Evolutionary conservation across 2,329 filamentous ascomycete genomes (phyloP).

Genomic region (Fusarium hostae): DNA sequence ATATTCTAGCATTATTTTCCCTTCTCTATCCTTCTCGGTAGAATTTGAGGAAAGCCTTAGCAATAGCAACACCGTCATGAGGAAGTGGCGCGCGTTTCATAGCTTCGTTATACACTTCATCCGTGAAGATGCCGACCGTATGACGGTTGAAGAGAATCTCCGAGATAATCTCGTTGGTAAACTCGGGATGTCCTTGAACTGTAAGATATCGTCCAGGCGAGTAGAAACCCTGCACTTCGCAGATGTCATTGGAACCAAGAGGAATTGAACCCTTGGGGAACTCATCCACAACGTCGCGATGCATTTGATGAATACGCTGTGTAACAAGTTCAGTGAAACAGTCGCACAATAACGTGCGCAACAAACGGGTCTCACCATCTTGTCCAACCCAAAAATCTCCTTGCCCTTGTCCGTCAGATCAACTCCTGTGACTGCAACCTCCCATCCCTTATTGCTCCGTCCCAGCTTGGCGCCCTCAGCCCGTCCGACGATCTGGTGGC

Average conservation of each 20-base stretch:
- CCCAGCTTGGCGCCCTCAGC: conserved; percentile 54
- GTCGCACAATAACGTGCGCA: conserved; percentile 62
- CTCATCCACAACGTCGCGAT: conserved; percentile 56
- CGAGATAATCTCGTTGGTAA: conserved; percentile 53
- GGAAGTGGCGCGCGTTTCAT: conserved; percentile 71
- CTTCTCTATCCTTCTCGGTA: conserved; percentile 63
- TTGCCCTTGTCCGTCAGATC: conserved; percentile 54
- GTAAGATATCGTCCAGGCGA: conserved; percentile 52
- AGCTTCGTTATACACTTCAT: conserved; percentile 75
- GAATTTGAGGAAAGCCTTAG: conserved; percentile 80
- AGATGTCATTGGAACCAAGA: conserved; percentile 55
- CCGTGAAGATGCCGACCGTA: conserved; percentile 73
- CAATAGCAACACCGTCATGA: conserved; percentile 85
- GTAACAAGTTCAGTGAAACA: conserved; percentile 63
- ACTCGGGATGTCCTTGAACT: conserved; percentile 62
- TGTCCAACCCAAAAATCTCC: conserved; percentile 52
- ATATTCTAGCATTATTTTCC: not conserved
- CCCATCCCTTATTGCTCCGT: conserved; percentile 56
- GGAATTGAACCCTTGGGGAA: conserved; percentile 54
- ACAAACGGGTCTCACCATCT: conserved; percentile 50
- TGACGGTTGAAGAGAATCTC: conserved; percentile 63
- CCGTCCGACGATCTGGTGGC: conserved; percentile 60
- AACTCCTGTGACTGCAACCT: conserved; percentile 57
- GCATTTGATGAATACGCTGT: conserved; percentile 59
- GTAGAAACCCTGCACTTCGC: conserved; percentile 58